These are phyloP conservation scores for Umbelopsis isabellina DNA, from an alignment of 192 early-diverging fungal genomes.

Conservation along the genomic window DNA sequence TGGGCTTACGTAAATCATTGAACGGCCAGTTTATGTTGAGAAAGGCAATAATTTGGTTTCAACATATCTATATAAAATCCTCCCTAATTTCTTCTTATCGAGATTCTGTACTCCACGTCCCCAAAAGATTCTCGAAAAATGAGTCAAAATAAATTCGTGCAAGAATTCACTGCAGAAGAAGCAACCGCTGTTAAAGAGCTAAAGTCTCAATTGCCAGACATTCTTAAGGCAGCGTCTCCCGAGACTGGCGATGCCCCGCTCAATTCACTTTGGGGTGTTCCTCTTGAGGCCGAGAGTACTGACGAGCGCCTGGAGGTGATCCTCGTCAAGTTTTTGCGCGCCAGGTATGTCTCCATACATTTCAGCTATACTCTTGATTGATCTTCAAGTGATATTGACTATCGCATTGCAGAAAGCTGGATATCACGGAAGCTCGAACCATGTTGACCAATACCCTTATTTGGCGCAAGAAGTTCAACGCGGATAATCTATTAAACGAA, in stretches of 20 bases:
- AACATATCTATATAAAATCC: too few species aligned
- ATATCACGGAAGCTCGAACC: conserved; percentile 42
- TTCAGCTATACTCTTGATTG: not conserved
- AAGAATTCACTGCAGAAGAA: conserved; percentile 47
- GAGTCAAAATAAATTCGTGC: conserved; percentile 32
- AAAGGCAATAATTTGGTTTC: too few species aligned
- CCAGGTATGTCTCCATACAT: conserved; percentile 36
- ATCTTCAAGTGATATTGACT: not conserved
- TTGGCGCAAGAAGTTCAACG: conserved; percentile 57
- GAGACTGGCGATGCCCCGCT: conserved; percentile 33
- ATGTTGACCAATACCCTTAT: conserved; percentile 57
- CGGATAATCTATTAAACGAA: conserved; percentile 50
- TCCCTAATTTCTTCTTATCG: too few species aligned
- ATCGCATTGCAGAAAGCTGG: conserved; percentile 30
- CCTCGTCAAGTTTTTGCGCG: conserved; percentile 60
- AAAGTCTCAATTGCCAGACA: conserved; percentile 49
- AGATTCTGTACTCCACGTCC: too few species aligned
- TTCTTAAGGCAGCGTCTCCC: conserved; percentile 28
- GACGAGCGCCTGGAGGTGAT: conserved; percentile 61
- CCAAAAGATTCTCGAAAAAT: not conserved
- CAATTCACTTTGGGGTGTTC: conserved; percentile 54
- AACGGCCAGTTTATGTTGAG: too few species aligned
- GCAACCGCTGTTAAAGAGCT: conserved; percentile 45
- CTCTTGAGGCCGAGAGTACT: conserved; percentile 39
- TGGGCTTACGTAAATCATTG: too few species aligned